Conservation (phyloP, 208 protist genomes). For the Lotmaria passim region DNA sequence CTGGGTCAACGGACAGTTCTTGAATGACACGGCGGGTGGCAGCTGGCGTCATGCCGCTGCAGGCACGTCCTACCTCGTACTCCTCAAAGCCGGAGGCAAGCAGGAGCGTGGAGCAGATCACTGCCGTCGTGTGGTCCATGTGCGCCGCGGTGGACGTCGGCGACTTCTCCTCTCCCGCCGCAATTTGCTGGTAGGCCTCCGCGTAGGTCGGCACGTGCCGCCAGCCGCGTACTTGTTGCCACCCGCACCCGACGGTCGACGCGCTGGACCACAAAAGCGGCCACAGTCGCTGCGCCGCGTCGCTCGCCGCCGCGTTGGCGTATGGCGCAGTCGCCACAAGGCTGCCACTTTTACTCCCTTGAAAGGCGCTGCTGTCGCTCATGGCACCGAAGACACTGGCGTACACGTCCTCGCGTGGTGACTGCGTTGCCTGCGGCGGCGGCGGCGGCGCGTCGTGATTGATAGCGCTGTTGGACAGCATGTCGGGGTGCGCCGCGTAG, state of each 20-base stretch:
- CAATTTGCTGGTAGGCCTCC: conserved; percentile 19
- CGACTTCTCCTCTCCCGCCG: not conserved
- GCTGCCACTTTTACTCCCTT: not conserved
- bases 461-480: not conserved
- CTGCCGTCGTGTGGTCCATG: not conserved
- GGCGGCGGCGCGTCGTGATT: not conserved
- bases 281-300: conserved; percentile 48
- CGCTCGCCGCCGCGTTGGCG: conserved; percentile 27
- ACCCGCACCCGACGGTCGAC: conserved; percentile 64
- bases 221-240: conserved; percentile 56
- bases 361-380: not conserved
- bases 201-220: conserved; percentile 27
- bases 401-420: not conserved
- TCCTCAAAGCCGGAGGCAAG: conserved; percentile 81
- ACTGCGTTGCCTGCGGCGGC: not conserved
- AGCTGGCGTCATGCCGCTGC: conserved; percentile 46
- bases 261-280: conserved; percentile 74
- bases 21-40: conserved; percentile 69
- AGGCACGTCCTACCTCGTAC: conserved; percentile 51
- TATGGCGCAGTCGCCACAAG: conserved; percentile 20
- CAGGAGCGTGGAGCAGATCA: conserved; percentile 66
- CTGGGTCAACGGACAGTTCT: conserved; percentile 20
- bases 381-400: not conserved
- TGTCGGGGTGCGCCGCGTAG: conserved; percentile 20
- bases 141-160: not conserved